Evolutionary conservation across 352 stramenopile species (phyloP), one percentile per base, ranked within the genome.

Genomic region (Pythium rishiriense): DNA sequence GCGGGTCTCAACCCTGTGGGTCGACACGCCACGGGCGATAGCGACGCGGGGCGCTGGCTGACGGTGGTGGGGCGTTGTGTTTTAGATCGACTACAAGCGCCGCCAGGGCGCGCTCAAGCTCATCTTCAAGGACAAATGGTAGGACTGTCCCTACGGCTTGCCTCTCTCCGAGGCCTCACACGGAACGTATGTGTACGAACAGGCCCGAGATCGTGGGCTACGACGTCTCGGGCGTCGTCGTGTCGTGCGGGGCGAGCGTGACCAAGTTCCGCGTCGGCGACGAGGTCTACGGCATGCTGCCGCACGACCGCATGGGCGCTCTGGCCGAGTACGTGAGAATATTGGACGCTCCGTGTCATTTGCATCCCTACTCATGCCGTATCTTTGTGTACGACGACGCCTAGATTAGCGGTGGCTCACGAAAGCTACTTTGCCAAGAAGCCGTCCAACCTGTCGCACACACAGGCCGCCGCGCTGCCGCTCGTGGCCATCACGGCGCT

Each of bases 1-100:
- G 85, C 64, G 5, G 62, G 72, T 4, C 72, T 91, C 25, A 91
- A 90, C 43, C 85, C 85, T 4, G 84, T 91, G 59, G 26, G 73
- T 73, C 2, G 33, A 19, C 14, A 21, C n/a, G 6, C n/a, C n/a
- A 17, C 2, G 12, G 3, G 37, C 7, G 31, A 35, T 5, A 10
- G 31, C 17, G 29, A 4, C 28, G 21, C 2, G 14, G 15, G 37
- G 19, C 21, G 19, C 50, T 4, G 3, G 46, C 8, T 25, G 3
- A 33, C 22, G 25, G 25, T 41, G 35, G 4, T 4, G 25, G 53
- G 39, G 8, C 4, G 5, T 1, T 15, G 69, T 37, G 21, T 14
- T 45, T 22, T 59, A 93, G 84, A 73, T 93, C 35, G 85, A 93
- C 70, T 93, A 90, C 72, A 93, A 93, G 69, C 74, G 82, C 22